phyloP scores from a whole-genome alignment of 2,329 filamentous ascomycete genomes.

The Scorias spongiosa region DNA sequence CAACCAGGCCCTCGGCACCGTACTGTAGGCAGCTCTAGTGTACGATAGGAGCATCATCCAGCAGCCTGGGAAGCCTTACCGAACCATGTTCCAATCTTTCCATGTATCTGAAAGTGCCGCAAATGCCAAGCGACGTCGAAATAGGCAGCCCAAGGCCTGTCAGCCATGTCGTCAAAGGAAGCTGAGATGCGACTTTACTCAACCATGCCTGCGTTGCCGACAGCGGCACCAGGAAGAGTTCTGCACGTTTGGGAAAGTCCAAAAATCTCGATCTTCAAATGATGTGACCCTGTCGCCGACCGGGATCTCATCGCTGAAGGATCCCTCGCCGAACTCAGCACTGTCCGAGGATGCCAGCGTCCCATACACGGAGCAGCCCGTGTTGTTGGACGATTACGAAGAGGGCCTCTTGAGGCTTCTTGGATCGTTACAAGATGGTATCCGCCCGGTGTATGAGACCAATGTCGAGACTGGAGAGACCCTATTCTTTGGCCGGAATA shows the following conservation, averaged over 20 bases:
- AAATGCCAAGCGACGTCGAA: slow-evolving; percentile 2
- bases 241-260: slow-evolving; percentile 2
- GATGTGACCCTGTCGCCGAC: no score
- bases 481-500: slow-evolving; percentile 2
- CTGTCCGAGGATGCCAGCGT: no score
- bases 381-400: neutral
- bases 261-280: neutral
- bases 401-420: neutral
- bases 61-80: no score
- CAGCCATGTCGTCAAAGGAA: slow-evolving; percentile 2
- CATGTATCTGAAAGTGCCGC: neutral
- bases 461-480: slow-evolving; percentile 3
- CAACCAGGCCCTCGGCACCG: no score
- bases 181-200: slow-evolving; percentile 2
- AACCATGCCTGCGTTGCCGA: slow-evolving; percentile 2
- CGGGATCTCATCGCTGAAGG: no score
- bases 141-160: slow-evolving; percentile 3
- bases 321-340: no score
- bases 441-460: slow-evolving; percentile 1
- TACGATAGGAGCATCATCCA: neutral
- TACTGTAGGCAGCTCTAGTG: neutral
- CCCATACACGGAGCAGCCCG: neutral
- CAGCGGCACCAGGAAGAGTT: slow-evolving; percentile 2
- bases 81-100: neutral
- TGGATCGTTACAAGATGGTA: neutral